Conservation (phyloP, 192 early-diverging fungal genomes). For the Coemansia interrupta region DNA sequence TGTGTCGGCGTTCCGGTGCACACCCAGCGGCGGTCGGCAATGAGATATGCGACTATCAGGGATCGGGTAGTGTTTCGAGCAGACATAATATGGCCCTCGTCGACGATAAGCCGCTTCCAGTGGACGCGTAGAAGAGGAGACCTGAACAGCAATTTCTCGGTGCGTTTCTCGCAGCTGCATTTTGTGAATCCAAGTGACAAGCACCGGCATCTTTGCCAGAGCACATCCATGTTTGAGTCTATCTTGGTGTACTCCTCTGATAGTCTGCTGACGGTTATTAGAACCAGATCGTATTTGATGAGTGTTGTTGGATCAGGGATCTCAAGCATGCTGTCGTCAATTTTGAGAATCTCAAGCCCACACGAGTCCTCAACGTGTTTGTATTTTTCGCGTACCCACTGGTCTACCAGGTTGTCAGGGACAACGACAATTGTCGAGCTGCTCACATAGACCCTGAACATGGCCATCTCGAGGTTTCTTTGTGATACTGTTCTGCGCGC, state of each 20-base stretch:
- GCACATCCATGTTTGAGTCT: slow-evolving; percentile 39
- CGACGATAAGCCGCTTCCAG: slow-evolving; percentile 79
- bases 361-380: slow-evolving; percentile 51
- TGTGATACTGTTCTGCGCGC: not conserved
- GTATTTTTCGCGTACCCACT: slow-evolving; percentile 77
- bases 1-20: slow-evolving; percentile 70
- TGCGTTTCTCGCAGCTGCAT: slow-evolving; percentile 16
- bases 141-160: slow-evolving; percentile 20
- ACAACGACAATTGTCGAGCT: slow-evolving; percentile 69
- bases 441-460: slow-evolving; percentile 58
- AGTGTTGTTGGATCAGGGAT: slow-evolving; percentile 58
- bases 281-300: slow-evolving; percentile 64
- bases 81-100: slow-evolving; percentile 77
- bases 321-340: slow-evolving; percentile 43
- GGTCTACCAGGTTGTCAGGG: slow-evolving; percentile 71
- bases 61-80: slow-evolving; percentile 47
- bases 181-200: slow-evolving; percentile 17
- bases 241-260: slow-evolving; percentile 57
- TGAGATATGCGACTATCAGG: slow-evolving; percentile 57
- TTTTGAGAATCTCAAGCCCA: slow-evolving; percentile 54
- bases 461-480: too few species aligned
- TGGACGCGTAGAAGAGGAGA: slow-evolving; percentile 70
- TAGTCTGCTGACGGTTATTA: slow-evolving; percentile 65
- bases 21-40: slow-evolving; percentile 63
- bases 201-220: slow-evolving; percentile 43